Evolutionary conservation across 495 filamentous ascomycete genomes (phyloP), one percentile per base, ranked within the genome.

Genomic region (Penicillium antarcticum): DNA sequence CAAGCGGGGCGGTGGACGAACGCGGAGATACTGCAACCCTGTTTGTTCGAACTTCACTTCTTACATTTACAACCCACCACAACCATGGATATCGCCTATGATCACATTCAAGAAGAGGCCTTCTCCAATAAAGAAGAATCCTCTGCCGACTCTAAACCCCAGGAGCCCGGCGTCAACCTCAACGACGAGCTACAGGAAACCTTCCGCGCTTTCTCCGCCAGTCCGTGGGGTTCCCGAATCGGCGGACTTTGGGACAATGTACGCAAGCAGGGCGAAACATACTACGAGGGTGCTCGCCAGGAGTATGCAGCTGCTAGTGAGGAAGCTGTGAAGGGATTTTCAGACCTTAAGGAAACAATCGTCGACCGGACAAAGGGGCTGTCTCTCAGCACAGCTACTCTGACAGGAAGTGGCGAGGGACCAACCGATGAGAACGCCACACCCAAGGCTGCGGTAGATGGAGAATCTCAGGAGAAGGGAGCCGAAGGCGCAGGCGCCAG

Each of bases 11-110:
- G 62, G 62, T 58, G 39, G 41, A 59, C 56, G 57, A 61, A 66
- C 60, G 62, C 57, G 61, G 61, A 62, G 58, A 42, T 54, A 46
- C 52, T 50, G 55, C 56, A 50, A 54, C 51, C 41, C 45, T 52
- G 48, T 52, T 48, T 35, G 48, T 55, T 55, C 51, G 32, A 29
- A 34, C 41, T 54, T 35, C 36, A 31, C 29, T 52, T 42, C 49
- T 47, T 24, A 16, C 47, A 42, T 33, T 23, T 23, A 23, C 21
- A 23, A 23, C 47, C 26, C 14, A 35, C 43, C 38, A 34, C 49
- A 51, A 48, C 44, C 59, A 98, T 98, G 94, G 94, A 98, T 80
- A 70, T 95, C 60, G 91, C 94, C 34, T 98, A 97, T 79, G 94
- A 98, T 63, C 91, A 96, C 68, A 95, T 98, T 59, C 87, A 90